Base-by-base conservation (phyloP, 352 stramenopile genomes). In the Phytophthora hibernalis region DNA sequence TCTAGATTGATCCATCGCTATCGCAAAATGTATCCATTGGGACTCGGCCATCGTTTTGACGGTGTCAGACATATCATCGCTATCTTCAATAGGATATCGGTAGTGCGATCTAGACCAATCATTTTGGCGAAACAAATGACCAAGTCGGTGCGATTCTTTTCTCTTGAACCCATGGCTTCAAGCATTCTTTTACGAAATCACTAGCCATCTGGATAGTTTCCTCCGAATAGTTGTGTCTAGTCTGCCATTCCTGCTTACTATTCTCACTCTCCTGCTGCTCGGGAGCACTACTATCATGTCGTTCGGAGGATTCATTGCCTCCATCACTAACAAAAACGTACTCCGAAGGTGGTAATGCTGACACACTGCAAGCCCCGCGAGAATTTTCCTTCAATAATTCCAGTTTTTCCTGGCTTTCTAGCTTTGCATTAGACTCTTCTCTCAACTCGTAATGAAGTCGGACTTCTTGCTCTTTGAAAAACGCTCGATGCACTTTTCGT, bases 261-360 rank as follows among this genome's bases (percentile, higher is more conserved):
- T 12, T 18, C 35, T 42, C 12, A 42, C 31, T 37, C 11, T 42
- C 35, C 35, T 18, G 11, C 15, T 42, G 35, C 12, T 3, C 35
- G 6, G 11, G 35, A 5, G 35, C 38, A 15, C 6, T 5, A 2
- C 12, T 8, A 43, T 50, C 20, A 11, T 61, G 3, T 3, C 22
- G 18, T 31, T 28, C 28, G 26, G 28, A 10, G 18, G 5, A 7
- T n/a, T 44, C 51, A 47, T 33, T 47, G 33, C 18, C 54, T 15
- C n/a, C 11, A 47, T 60, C 50, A 30, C 16, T 53, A 35, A 61
- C n/a, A 20, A 61, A 53, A 20, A 61, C 54, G 21, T 61, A 61
- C 20, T 53, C 18, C 16, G 54, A 61, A 6, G n/a, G 15, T 35
- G 42, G 54, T n/a, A 53, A 13, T 9, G 54, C 16, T 10, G 54